Evolutionary conservation across 345 rosid species (phyloP).

Genomic region (Gossypium stocksii): DNA sequence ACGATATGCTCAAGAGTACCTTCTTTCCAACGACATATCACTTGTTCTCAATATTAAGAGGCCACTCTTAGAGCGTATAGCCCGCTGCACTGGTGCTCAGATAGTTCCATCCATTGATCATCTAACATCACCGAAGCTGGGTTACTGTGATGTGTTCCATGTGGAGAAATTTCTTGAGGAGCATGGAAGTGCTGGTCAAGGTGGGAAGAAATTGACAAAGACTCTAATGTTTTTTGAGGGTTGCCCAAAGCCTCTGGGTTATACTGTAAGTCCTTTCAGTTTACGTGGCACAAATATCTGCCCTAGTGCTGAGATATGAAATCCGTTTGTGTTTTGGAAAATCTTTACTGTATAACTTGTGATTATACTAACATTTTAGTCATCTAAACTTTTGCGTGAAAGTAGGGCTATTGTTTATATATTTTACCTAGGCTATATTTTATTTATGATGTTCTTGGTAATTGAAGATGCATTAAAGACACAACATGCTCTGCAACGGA

Average conservation of each 20-base stretch:
- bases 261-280: constrained; percentile 65
- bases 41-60: constrained; percentile 89
- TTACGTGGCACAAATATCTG: neutral
- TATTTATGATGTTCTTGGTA: neutral
- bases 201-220: constrained; percentile 66
- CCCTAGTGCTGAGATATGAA: neutral
- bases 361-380: neutral
- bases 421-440: neutral
- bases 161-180: constrained; percentile 82
- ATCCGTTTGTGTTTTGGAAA: constrained; percentile 3
- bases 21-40: constrained; percentile 86
- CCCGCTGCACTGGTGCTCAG: constrained; percentile 93
- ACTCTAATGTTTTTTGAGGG: constrained; percentile 92
- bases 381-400: neutral
- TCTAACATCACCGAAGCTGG: constrained; percentile 75
- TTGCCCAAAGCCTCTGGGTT: constrained; percentile 95
- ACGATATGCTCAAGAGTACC: constrained; percentile 85
- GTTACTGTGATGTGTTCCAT: constrained; percentile 74
- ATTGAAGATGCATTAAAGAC: neutral
- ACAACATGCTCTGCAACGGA: neutral
- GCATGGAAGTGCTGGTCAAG: constrained; percentile 70
- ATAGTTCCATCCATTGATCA: constrained; percentile 90
- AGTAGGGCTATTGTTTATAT: neutral
- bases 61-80: constrained; percentile 89
- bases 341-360: neutral